phyloP scores from a whole-genome alignment of 768 basidiomycete species.

The Suillus plorans region DNA sequence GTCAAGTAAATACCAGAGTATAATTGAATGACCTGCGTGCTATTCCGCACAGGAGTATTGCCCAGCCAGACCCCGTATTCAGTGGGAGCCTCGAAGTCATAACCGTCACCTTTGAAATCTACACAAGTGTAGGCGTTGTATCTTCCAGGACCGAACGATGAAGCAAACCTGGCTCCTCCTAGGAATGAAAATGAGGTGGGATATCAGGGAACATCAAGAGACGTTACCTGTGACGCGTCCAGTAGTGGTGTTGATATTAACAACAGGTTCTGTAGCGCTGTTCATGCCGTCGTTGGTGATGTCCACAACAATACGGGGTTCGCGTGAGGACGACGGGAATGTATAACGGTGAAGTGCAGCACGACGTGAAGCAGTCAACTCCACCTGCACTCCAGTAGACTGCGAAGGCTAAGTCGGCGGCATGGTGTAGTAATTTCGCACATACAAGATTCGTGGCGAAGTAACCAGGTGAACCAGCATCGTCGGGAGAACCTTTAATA shows the following conservation, averaged over 20 bases:
- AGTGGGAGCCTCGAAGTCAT: slow-evolving; percentile 42
- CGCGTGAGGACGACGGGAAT: slow-evolving; percentile 45
- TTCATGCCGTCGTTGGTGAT: slow-evolving; percentile 61
- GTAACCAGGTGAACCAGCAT: slow-evolving; percentile 64
- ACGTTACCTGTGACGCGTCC: slow-evolving; percentile 46
- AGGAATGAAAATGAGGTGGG: not conserved
- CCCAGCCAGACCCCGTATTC: slow-evolving; percentile 59
- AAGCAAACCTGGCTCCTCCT: slow-evolving; percentile 44
- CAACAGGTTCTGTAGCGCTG: slow-evolving; percentile 47
- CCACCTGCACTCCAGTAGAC: slow-evolving; percentile 57
- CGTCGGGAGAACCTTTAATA: slow-evolving; percentile 52
- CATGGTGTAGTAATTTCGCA: not conserved
- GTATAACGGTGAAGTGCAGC: slow-evolving; percentile 62
- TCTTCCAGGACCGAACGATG: slow-evolving; percentile 59
- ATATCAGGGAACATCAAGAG: not conserved
- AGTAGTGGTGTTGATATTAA: slow-evolving; percentile 48
- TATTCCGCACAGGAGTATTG: slow-evolving; percentile 47
- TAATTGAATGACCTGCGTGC: slow-evolving; percentile 44
- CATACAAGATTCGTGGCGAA: slow-evolving; percentile 59
- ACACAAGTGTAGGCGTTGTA: slow-evolving; percentile 62
- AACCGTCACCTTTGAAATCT: slow-evolving; percentile 57
- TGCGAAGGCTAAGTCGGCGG: slow-evolving; percentile 17
- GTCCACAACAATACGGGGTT: slow-evolving; percentile 58
- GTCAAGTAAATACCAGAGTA: slow-evolving; percentile 40
- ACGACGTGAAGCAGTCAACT: slow-evolving; percentile 58